Base-by-base conservation (phyloP, 2,329 filamentous ascomycete species). In the Fonsecaea pedrosoi region DNA sequence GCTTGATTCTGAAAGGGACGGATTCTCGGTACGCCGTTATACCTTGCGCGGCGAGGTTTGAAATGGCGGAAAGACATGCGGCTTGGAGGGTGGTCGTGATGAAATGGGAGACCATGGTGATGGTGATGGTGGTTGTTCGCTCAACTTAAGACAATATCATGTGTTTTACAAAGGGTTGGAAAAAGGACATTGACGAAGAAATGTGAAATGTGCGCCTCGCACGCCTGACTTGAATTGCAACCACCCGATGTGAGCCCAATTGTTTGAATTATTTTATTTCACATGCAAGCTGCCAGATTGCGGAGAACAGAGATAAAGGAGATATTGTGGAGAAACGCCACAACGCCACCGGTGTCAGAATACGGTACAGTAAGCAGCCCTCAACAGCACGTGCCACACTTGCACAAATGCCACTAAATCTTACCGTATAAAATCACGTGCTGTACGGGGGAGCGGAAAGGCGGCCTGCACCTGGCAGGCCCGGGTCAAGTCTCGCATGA, bases 31-130 rank as follows among this genome's bases (percentile, higher is more conserved):
- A 88, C 6, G 89, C 85, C 10, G 84, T 84, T 67, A 95, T 86
- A 65, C 83, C 80, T 78, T 95, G 92, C 6, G 91, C 92, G 54
- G 94, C 78, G 30, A 93, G 75, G 74, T 92, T 93, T 66, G 91
- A 92, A 12, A 88, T 81, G 54, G 86, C 86, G 69, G 85, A 87
- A 40, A 94, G 83, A 34, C 87, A 75, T 18, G 87, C 86, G 32
- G 89, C 86, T 79, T 94, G 90, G 56, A 90, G 73, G 3, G 88
- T 90, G 34, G 87, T 86, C 61, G 77, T 82, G 37, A 88, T 75
- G 53, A 91, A 83, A 25, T 58, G 57, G 13, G 70, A 63, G 53
- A 72, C 70, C 66, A 73, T 72, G 50, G 37, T 63, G 40, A 25
- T 25, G 25, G 25, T 25, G 25, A 25, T 25, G 13, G n/a, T n/a